Percentiles rank a stretch among this genome's conserved stretches.
Conservation (phyloP, 2,329 filamentous ascomycete genomes). For the Colletotrichum camelliae region DNA sequence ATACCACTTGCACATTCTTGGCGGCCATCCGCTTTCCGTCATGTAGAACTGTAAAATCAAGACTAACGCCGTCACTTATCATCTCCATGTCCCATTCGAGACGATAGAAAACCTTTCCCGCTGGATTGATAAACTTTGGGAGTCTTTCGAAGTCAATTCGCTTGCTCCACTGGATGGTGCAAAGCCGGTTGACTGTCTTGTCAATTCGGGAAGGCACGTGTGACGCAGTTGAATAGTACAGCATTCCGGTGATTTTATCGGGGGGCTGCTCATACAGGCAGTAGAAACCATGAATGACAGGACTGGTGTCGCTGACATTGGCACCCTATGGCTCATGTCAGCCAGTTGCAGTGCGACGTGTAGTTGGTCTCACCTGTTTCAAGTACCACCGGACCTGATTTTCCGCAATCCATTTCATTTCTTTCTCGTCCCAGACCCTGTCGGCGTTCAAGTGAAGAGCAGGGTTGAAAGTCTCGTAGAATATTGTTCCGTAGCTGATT, state of each 20-base stretch:
- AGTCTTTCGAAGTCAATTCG: slow-evolving; percentile 8
- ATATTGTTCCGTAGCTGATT: slow-evolving; percentile 28
- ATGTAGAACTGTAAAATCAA: slow-evolving; percentile 27
- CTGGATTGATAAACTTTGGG: slow-evolving; percentile 11
- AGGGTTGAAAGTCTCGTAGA: not conserved
- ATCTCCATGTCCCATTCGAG: slow-evolving; percentile 24
- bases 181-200: slow-evolving; percentile 15
- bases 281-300: not conserved
- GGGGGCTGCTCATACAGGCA: not conserved
- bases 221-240: not conserved
- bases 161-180: slow-evolving; percentile 24
- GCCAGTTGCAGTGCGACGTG: not conserved
- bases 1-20: slow-evolving; percentile 13
- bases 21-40: slow-evolving; percentile 20
- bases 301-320: not conserved
- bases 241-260: not conserved
- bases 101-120: slow-evolving; percentile 3
- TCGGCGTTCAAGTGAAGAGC: not conserved
- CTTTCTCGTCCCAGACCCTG: slow-evolving; percentile 5
- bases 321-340: not conserved
- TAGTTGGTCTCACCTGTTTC: slow-evolving; percentile 20
- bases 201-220: rapidly evolving
- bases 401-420: not conserved
- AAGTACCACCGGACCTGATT: slow-evolving; percentile 37
- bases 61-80: slow-evolving; percentile 17